Evolutionary conservation across 202 grass and related monocot species (phyloP).

Genomic region (Elaeis oleifera): DNA sequence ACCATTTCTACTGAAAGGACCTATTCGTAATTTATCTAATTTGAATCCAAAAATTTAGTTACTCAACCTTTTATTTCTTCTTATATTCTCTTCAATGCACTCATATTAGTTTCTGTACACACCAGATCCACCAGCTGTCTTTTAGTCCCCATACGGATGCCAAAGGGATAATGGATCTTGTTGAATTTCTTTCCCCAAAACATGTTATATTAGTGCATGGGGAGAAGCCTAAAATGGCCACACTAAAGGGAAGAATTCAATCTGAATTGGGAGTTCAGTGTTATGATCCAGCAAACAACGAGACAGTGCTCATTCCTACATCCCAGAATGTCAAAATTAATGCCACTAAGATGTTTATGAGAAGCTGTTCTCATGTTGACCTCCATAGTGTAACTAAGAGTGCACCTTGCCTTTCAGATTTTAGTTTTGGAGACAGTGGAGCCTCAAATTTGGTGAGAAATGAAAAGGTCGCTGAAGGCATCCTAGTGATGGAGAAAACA

Average conservation of each 20-base stretch:
- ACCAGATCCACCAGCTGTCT: conserved; percentile 76
- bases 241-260: conserved; percentile 62
- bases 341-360: conserved; percentile 56
- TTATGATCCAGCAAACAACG: conserved; percentile 77
- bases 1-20: no score
- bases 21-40: no score
- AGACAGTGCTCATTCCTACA: conserved; percentile 46
- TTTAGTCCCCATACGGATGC: conserved; percentile 93
- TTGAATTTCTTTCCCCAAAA: conserved; percentile 67
- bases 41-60: no score
- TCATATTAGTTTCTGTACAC: conserved; percentile 3
- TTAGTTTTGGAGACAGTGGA: conserved; percentile 4
- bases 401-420: not conserved
- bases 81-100: not conserved
- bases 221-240: conserved; percentile 90
- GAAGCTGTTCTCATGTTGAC: conserved; percentile 15
- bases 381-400: not conserved
- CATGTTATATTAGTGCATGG: conserved; percentile 93
- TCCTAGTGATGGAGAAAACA: conserved; percentile 83
- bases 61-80: no score
- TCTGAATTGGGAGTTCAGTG: conserved; percentile 65
- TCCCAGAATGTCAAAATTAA: conserved; percentile 42
- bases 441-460: conserved; percentile 7
- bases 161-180: conserved; percentile 97
- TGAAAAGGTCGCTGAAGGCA: conserved; percentile 34